phyloP scores from a whole-genome alignment of 2,329 filamentous ascomycete genomes.

The Colletotrichum echinochloae region DNA sequence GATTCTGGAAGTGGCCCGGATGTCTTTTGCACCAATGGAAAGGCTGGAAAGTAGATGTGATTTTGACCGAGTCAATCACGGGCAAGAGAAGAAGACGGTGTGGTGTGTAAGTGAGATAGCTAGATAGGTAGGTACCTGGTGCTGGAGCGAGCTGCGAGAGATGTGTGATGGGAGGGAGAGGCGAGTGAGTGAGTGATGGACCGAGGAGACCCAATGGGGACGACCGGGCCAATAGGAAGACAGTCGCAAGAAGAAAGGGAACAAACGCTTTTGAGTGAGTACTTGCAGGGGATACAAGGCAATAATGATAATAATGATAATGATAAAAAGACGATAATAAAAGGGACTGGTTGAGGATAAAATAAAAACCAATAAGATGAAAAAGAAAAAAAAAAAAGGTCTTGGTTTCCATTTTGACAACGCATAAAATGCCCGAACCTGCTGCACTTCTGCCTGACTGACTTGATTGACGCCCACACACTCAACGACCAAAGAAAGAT shows the following conservation, averaged over 20 bases:
- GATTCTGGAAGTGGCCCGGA: neutral
- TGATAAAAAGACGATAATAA: neutral
- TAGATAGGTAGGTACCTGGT: no score
- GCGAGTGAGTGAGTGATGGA: neutral
- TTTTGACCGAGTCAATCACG: conserved; percentile 33
- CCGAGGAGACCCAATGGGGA: conserved; percentile 1
- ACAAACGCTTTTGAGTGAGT: neutral
- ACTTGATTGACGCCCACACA: conserved; percentile 46
- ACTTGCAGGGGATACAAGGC: conserved; percentile 9
- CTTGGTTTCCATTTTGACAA: conserved; percentile 56
- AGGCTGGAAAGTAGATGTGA: neutral
- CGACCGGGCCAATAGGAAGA: conserved; percentile 7
- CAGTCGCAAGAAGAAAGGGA: conserved; percentile 13
- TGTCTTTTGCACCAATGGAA: conserved; percentile 36
- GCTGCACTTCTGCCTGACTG: conserved; percentile 63
- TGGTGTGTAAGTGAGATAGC: neutral
- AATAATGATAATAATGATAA: conserved; percentile 9
- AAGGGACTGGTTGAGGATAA: conserved; percentile 24
- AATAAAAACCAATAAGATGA: neutral
- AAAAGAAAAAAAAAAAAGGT: conserved; percentile 6
- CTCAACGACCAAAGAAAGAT: conserved; percentile 23
- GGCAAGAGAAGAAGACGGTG: conserved; percentile 9
- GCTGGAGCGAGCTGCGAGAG: no score
- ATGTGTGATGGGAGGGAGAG: no score
- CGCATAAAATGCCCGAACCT: conserved; percentile 58